Base-by-base conservation (phyloP, 164 flowering plant species). In the Aristolochia californica region DNA sequence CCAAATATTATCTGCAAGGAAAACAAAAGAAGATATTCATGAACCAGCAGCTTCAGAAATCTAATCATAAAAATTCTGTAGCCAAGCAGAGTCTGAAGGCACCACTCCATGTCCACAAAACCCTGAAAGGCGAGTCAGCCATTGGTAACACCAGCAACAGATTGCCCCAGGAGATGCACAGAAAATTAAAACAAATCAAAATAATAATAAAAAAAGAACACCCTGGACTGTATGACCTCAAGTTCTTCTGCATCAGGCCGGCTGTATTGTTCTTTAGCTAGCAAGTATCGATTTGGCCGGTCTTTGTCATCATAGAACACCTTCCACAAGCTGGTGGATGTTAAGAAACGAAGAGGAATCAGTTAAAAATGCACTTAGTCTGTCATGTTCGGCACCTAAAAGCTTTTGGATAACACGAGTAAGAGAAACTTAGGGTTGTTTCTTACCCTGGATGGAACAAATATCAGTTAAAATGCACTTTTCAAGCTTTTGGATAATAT, bases 291-390 rank as follows among this genome's bases (percentile, higher is more conserved):
- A 57, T 74, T 74, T 50, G 80, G 88, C 62, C 97, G 81, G 16
- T 87, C 95, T 74, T 87, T 85, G 58, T 89, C 96, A 69, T 93
- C 99, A 70, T 80, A 87, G 70, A 93, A 93, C 62, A 93, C 96
- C 75, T 93, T 89, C 97, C 97, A 93, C 26, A 72, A 53, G 43
- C 99, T 89, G 70, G 53, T 18, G 49, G 25, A 62, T 25, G 17
- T 58, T 20, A 30, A 57, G 43, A 60, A 61, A 60, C 22, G 40
- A 13, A 56, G 26, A 25, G 1, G 14, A 20, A 52, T 13, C 55
- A 24, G 55, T 2, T 12, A 48, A 10, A 59, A 20, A 18, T 17
- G 15, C 17, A 60, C 60, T n/a, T 18, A n/a, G 51, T 5, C 51
- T n/a, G 7, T n/a, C 22, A n/a, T 48, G 20, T 48, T 48, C 2